Percentiles rank a stretch among this genome's conserved stretches.
phyloP scores from a whole-genome alignment of 2,329 filamentous ascomycete species.

The Neonectria punicea region DNA sequence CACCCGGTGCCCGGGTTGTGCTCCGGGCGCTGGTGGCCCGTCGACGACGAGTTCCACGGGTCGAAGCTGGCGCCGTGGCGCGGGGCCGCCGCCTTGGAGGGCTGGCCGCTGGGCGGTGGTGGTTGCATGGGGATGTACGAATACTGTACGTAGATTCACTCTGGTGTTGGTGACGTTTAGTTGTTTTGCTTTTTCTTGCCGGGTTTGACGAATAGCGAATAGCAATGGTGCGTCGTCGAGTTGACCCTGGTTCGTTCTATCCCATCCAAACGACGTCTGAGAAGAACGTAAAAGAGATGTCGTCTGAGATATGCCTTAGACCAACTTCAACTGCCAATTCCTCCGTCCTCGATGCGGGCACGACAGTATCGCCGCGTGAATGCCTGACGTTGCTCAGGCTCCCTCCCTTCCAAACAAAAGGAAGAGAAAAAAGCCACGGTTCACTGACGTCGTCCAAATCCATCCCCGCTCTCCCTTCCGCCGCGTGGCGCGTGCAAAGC shows the following conservation, averaged over 20 bases:
- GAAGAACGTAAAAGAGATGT: neutral
- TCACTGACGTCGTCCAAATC: neutral
- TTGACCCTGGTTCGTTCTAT: neutral
- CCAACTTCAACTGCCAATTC: neutral
- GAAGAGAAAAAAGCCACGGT: neutral
- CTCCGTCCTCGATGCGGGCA: neutral
- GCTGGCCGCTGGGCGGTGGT: conserved; percentile 20
- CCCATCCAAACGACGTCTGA: neutral
- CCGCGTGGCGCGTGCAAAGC: conserved; percentile 36
- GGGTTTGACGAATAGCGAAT: too few species aligned
- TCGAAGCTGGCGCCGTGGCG: conserved; percentile 63
- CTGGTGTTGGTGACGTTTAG: conserved; percentile 2
- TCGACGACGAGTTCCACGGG: conserved; percentile 77
- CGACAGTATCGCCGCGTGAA: neutral
- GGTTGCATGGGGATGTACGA: conserved; percentile 2
- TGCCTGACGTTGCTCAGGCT: neutral
- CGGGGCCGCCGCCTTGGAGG: conserved; percentile 53
- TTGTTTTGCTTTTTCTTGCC: conserved; percentile 7
- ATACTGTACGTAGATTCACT: neutral
- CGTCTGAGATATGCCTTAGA: neutral
- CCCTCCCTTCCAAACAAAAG: neutral
- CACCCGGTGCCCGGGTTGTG: conserved; percentile 72
- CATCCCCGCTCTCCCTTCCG: neutral
- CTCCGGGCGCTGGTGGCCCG: conserved; percentile 83
- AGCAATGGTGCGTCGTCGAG: neutral